A percentile compares a stretch with the other conserved stretches of the same genome.
phyloP scores from a whole-genome alignment of 164 flowering plant species.

The Malania oleifera region DNA sequence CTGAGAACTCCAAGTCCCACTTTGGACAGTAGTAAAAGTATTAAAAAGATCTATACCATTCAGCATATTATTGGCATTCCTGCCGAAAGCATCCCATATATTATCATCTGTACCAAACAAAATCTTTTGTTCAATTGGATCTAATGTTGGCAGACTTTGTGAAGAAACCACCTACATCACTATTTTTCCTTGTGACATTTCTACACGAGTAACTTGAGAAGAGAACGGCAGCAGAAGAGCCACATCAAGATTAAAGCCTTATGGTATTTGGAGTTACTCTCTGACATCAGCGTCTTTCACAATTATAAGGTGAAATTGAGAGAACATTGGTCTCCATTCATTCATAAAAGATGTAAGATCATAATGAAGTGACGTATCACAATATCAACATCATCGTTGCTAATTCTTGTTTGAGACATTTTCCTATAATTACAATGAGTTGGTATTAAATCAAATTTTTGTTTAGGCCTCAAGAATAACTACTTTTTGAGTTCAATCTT shows the following conservation, averaged over 20 bases:
- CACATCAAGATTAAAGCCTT: slow-evolving; percentile 65
- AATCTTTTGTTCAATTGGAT: slow-evolving; percentile 6
- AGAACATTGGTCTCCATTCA: slow-evolving; percentile 72
- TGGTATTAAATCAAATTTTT: background rate
- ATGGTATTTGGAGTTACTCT: slow-evolving; percentile 64
- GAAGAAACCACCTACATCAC: background rate
- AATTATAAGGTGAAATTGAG: slow-evolving; percentile 72
- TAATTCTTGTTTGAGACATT: slow-evolving; percentile 52
- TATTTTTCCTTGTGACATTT: background rate
- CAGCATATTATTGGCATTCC: background rate
- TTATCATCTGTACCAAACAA: slow-evolving; percentile 6
- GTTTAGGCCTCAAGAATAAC: background rate
- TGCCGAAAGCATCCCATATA: background rate
- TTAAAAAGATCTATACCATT: background rate
- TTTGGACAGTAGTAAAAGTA: background rate
- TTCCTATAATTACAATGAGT: slow-evolving; percentile 14
- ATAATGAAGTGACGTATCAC: slow-evolving; percentile 64
- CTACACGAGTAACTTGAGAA: slow-evolving; percentile 81
- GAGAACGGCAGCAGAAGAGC: slow-evolving; percentile 35
- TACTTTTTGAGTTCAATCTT: background rate
- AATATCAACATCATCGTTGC: slow-evolving; percentile 69
- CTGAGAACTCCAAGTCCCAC: slow-evolving; percentile 6
- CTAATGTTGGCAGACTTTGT: slow-evolving; percentile 1
- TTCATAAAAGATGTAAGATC: slow-evolving; percentile 77
- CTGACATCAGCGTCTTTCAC: slow-evolving; percentile 74